These are phyloP conservation scores for Aethionema arabicum DNA, from an alignment of 345 rosid species.

Conservation along the genomic window DNA sequence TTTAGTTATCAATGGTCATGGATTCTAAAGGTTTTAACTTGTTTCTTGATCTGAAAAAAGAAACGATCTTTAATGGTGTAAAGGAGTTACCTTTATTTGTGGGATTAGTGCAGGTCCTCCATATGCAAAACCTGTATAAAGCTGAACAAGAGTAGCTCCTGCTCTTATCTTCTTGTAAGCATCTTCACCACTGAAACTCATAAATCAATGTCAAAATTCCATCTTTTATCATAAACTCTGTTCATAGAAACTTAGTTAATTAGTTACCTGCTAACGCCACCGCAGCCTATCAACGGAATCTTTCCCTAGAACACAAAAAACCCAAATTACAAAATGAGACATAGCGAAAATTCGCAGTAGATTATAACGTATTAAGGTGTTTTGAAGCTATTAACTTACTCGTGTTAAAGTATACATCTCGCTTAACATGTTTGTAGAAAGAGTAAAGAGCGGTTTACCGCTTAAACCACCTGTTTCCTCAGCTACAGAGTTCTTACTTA, in stretches of 20 bases:
- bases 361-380: not conserved
- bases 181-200: conserved; percentile 77
- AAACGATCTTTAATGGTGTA: not conserved
- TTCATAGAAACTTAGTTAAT: not conserved
- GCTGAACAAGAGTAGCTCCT: conserved; percentile 96
- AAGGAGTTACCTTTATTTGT: conserved; percentile 64
- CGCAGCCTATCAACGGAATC: conserved; percentile 89
- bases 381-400: conserved; percentile 47
- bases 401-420: conserved; percentile 91
- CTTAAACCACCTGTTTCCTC: conserved; percentile 89
- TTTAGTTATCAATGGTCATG: too few species aligned
- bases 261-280: conserved; percentile 84
- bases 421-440: conserved; percentile 73
- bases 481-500: conserved; percentile 51
- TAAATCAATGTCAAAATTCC: not conserved
- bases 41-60: not conserved
- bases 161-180: conserved; percentile 92
- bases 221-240: not conserved
- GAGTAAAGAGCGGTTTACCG: conserved; percentile 76
- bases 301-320: conserved; percentile 56
- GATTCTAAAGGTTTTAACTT: not conserved
- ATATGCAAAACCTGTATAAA: conserved; percentile 89
- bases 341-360: not conserved
- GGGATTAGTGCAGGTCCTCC: conserved; percentile 98
- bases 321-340: conserved; percentile 6